Evolutionary conservation across 306 rosid species (phyloP), one percentile per base, ranked within the genome.

Genomic region (Corylus heterophylla): DNA sequence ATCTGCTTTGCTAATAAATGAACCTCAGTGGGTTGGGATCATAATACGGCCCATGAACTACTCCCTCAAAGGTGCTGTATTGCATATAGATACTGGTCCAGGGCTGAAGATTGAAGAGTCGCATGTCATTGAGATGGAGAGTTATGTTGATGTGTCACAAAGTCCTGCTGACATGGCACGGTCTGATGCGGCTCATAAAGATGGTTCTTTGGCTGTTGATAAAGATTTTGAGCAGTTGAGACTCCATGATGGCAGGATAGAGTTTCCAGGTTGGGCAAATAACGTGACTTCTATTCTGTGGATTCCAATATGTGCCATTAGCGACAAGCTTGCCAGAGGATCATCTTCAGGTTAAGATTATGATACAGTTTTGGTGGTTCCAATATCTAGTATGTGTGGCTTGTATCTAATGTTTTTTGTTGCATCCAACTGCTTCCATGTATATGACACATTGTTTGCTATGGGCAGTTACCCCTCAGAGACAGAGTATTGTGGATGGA

Each of bases 201-300:
- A 82, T 79, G 84, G 82, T 75, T 80, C 90, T 44, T 76, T 77
- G 55, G 70, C 77, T 59, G 82, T 66, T 69, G 83, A 81, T 86
- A 86, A 88, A 83, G 69, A 81, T 3, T 79, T 88, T 85, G 93
- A 90, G 82, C 81, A 78, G 61, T 88, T 91, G 85, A 82, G 70
- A 77, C 90, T 88, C 69, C 74, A 7, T 78, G 96, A 86, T 79
- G 93, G 92, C 70, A 88, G 87, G 92, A 85, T 95, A 76, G 92
- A 82, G 84, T 91, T 95, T 87, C 99, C 99, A n/a, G 87, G 88
- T 80, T 95, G 99, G 99, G 98, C 99, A 71, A 95, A 92, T 87
- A 88, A 89, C 75, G 70, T 67, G 70, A 82, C 90, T 74, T 90
- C 99, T 87, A 87, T 89, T 85, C 85, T 95, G 70, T 95, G 99